Percentiles rank a stretch among this genome's conserved stretches.
These are phyloP conservation scores for Pythium monospermum DNA, from an alignment of 352 stramenopile genomes.

Conservation along the genomic window DNA sequence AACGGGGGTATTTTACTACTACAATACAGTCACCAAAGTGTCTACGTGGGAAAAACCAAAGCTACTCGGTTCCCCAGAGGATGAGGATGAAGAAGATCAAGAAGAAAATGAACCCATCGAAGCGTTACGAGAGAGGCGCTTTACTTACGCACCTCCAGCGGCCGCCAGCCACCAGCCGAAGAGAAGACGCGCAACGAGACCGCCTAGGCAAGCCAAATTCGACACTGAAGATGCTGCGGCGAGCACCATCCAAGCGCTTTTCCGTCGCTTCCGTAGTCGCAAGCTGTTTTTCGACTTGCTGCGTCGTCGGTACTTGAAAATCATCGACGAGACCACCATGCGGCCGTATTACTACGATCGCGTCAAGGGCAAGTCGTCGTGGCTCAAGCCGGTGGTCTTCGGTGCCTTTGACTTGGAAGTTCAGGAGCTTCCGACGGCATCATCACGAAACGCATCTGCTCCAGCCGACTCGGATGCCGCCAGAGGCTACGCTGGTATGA, in stretches of 20 bases:
- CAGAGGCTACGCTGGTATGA: constrained; percentile 12
- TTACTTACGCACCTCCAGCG: no score
- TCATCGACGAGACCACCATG: constrained; percentile 35
- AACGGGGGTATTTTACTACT: constrained; percentile 58
- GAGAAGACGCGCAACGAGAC: neutral
- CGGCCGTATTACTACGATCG: constrained; percentile 69
- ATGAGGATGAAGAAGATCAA: constrained; percentile 14
- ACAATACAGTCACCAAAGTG: constrained; percentile 64
- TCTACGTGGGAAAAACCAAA: constrained; percentile 65
- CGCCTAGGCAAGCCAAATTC: constrained; percentile 12
- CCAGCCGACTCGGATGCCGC: neutral
- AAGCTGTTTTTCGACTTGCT: constrained; percentile 39
- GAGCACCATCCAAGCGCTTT: constrained; percentile 53
- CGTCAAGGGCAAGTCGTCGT: constrained; percentile 34
- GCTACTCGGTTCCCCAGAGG: constrained; percentile 21
- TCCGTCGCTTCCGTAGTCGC: constrained; percentile 43
- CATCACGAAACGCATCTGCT: constrained; percentile 3
- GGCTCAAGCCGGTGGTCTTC: constrained; percentile 59
- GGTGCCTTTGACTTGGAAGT: constrained; percentile 49
- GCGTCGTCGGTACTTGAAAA: constrained; percentile 50
- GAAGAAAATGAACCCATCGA: neutral
- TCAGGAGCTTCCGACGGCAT: constrained; percentile 11
- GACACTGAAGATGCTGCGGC: constrained; percentile 33
- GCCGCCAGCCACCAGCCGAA: constrained; percentile 3
- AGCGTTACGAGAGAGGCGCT: neutral